Evolutionary conservation across 1,139 yeast genomes (phyloP), one percentile per base, ranked within the genome.

Genomic region (Yamadazyma sp.): DNA sequence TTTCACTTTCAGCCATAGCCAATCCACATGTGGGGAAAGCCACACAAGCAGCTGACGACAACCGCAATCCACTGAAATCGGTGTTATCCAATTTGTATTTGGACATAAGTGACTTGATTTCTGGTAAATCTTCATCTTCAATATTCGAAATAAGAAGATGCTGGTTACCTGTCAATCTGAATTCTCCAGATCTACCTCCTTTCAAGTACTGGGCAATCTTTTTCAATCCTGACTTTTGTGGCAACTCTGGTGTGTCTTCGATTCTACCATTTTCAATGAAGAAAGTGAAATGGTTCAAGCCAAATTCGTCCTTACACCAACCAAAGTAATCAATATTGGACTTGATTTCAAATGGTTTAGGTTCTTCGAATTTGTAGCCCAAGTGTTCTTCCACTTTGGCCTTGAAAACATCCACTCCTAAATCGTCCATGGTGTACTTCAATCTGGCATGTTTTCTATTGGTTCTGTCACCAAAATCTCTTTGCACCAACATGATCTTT

Each of bases 11-110:
- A 18, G 98, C 97, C 97, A 92, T 89, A 15, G 97, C 97, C 57
- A 90, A 78, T 50, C 97, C 97, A 80, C 98, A 92, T 2, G 97
- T 92, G 51, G 98, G 98, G 79, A 92, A 84, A 2, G 97, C 97
- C 43, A 92, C 98, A 78, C 98, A 92, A 0, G 97, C 95, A 27
- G 96, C 92, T 8, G 96, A 88, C 6, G 96, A 84, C 47, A 88
- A 74, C 61, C 97, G 80, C 57, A 92, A 73, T 2, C 86, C 95
- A 34, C 95, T 82, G 63, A 84, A 86, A 48, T 82, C 78, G 38
- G 90, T 76, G 65, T 89, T 89, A 61, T 88, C 96, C 50, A 92
- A 76, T 62, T 85, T 86, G 66, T 85, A 86, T 59, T 85, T 66
- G 34, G 78, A 76, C 66, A 92, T 66, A 29, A 87, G 55, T 16